A percentile compares a stretch with the other conserved stretches of the same genome.
Conservation (phyloP, 768 basidiomycete genomes). For the Suillus luteus region DNA sequence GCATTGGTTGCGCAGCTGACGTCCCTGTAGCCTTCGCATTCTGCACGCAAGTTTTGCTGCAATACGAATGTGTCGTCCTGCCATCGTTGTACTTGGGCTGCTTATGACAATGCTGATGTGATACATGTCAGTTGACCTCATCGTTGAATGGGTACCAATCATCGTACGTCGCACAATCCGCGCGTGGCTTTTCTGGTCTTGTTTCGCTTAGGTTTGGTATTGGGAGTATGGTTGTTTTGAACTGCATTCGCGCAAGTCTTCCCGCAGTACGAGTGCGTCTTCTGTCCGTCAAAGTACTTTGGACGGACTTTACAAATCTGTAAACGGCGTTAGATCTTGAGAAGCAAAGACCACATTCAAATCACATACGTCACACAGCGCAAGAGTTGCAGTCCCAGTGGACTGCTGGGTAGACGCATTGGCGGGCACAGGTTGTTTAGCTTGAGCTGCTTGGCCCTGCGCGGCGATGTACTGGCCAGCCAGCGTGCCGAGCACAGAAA, state of each 20-base stretch:
- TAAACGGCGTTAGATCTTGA: constrained; percentile 12
- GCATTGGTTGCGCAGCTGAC: constrained; percentile 19
- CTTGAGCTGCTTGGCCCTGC: constrained; percentile 27
- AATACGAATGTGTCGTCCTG: constrained; percentile 59
- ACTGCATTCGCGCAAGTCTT: constrained; percentile 53
- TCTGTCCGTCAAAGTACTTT: constrained; percentile 56
- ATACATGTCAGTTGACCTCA: constrained; percentile 14
- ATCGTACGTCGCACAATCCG: constrained; percentile 54
- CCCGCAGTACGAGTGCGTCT: constrained; percentile 59
- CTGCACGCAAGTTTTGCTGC: constrained; percentile 63
- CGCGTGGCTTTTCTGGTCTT: constrained; percentile 30
- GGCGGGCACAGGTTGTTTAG: constrained; percentile 23
- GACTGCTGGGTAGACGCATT: constrained; percentile 17
- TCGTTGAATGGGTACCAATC: constrained; percentile 10
- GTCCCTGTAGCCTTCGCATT: constrained; percentile 37
- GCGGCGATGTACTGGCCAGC: constrained; percentile 39
- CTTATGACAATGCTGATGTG: constrained; percentile 53
- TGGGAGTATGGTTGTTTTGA: constrained; percentile 14
- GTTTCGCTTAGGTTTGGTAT: constrained; percentile 30
- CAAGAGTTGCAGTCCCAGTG: constrained; percentile 30
- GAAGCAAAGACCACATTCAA: constrained; percentile 10
- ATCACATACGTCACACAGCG: constrained; percentile 52
- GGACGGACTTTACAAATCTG: constrained; percentile 59
- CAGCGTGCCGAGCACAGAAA: constrained; percentile 38
- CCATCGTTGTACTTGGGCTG: constrained; percentile 64